Evolutionary conservation across 345 rosid species (phyloP).

Genomic region (Euphorbia lathyris): DNA sequence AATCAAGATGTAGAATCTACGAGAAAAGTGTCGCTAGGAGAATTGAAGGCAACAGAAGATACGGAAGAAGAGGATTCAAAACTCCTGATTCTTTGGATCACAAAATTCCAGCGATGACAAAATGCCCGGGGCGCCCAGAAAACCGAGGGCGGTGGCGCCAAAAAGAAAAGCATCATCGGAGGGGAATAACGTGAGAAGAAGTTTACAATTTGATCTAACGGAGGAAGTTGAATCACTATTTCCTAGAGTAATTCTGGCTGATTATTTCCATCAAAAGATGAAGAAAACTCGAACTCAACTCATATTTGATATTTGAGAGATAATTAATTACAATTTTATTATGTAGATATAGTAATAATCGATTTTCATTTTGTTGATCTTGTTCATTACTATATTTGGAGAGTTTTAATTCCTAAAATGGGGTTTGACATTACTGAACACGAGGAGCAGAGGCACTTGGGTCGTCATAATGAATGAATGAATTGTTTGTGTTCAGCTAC

Average conservation of each 20-base stretch:
- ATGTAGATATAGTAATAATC: not conserved
- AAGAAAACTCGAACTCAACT: constrained; percentile 53
- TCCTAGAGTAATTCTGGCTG: constrained; percentile 14
- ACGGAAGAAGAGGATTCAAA: constrained; percentile 23
- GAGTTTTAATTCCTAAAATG: too few relatives aligned
- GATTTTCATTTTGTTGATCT: too few relatives aligned
- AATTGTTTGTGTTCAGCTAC: too few relatives aligned
- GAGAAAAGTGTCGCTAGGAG: not conserved
- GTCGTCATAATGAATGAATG: too few relatives aligned
- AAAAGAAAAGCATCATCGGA: constrained; percentile 43
- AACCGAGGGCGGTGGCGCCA: constrained; percentile 12
- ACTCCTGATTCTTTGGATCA: constrained; percentile 27
- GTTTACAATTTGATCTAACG: constrained; percentile 38
- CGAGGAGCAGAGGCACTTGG: too few relatives aligned
- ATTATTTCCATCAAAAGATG: constrained; percentile 33
- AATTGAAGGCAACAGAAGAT: not conserved
- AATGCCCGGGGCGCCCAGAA: constrained; percentile 31
- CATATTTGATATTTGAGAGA: not conserved
- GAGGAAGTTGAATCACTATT: constrained; percentile 47
- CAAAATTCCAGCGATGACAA: constrained; percentile 17
- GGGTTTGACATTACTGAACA: too few relatives aligned
- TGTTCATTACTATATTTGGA: not conserved
- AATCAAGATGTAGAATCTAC: constrained; percentile 3
- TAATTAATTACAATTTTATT: not conserved
- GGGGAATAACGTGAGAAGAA: constrained; percentile 3